These are phyloP conservation scores for Drechslera avenae DNA, from an alignment of 2,329 filamentous ascomycete genomes.

Conservation along the genomic window DNA sequence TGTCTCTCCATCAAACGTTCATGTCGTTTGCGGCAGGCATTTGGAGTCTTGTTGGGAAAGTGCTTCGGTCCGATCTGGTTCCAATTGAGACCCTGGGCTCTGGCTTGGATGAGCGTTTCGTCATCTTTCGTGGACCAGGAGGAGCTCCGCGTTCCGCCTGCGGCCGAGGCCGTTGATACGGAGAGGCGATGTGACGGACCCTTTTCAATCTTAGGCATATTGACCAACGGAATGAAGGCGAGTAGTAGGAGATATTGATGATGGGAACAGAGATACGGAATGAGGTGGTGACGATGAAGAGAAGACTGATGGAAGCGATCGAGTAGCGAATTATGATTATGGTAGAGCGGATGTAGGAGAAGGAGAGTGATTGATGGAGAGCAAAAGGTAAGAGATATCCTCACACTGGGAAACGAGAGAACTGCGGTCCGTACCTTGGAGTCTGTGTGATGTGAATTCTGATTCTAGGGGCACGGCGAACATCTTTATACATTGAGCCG, in stretches of 20 bases:
- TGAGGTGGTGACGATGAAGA: constrained; percentile 22
- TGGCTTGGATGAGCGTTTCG: constrained; percentile 71
- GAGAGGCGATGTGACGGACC: constrained; percentile 37
- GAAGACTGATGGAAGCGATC: constrained; percentile 33
- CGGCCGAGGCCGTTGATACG: constrained; percentile 40
- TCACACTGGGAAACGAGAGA: constrained; percentile 43
- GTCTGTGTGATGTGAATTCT: constrained; percentile 33
- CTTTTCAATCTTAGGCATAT: constrained; percentile 55
- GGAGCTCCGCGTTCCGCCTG: constrained; percentile 45
- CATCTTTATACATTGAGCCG: constrained; percentile 43
- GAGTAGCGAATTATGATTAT: constrained; percentile 42
- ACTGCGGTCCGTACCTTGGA: constrained; percentile 36
- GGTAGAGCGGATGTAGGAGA: constrained; percentile 28
- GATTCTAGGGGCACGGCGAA: constrained; percentile 20
- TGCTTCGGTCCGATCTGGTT: constrained; percentile 75
- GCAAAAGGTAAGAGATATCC: constrained; percentile 41
- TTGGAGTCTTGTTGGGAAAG: constrained; percentile 77
- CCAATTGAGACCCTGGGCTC: constrained; percentile 81
- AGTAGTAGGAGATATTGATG: constrained; percentile 19
- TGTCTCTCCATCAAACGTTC: constrained; percentile 79
- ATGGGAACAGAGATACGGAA: constrained; percentile 15
- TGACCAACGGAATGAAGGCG: constrained; percentile 33
- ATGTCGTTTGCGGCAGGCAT: constrained; percentile 88
- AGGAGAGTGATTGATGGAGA: constrained; percentile 39
- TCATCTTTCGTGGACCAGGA: constrained; percentile 77